Evolutionary conservation across 1,284 basidiomycete genomes (phyloP), one percentile per base, ranked within the genome.

Genomic region (Porogramme epimiltina): DNA sequence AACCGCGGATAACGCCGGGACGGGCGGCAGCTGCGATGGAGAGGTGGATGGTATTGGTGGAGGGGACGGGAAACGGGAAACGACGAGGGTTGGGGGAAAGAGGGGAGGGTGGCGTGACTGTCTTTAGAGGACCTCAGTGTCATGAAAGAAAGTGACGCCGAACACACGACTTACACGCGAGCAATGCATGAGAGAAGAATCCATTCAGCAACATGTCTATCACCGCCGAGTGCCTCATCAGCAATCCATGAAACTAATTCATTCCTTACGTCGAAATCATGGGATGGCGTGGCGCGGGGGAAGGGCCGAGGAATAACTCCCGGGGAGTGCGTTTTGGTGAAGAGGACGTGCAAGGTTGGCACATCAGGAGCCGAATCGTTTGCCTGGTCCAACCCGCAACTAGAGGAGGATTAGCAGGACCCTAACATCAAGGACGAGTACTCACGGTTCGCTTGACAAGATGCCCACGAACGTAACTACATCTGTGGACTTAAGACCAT

Each of bases 191-290:
- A 73, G 15, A 94, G 72, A 6, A 95, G 70, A 2, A 90, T 71
- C 84, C 87, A 93, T 69, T 94, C 88, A 10, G 92, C 91, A 0
- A 86, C 87, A 28, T 82, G 72, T 24, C 56, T 63, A 64, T 93
- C 91, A 0, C 87, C 86, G 2, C 76, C 85, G 1, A 93, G 71
- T 5, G 77, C 81, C 56, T 87, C 81, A 19, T 78, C 68, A 0
- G 89, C 85, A 44, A 93, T 79, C 87, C 90, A 92, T 0, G 70
- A 56, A 33, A 93, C 73, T 16, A 93, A 70, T 44, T 84, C 76
- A 3, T 75, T 59, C 39, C 85, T 75, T 5, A 79, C 43, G 22
- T 49, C 45, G 16, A 49, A 42, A 15, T 49, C 24, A 8, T 11
- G 40, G 10, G 19, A 8, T 13, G 43, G 42, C 10, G 31, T 22